A percentile compares a stretch with the other conserved stretches of the same genome.
Conservation (phyloP, 495 filamentous ascomycete genomes). For the Acidomyces sp. region DNA sequence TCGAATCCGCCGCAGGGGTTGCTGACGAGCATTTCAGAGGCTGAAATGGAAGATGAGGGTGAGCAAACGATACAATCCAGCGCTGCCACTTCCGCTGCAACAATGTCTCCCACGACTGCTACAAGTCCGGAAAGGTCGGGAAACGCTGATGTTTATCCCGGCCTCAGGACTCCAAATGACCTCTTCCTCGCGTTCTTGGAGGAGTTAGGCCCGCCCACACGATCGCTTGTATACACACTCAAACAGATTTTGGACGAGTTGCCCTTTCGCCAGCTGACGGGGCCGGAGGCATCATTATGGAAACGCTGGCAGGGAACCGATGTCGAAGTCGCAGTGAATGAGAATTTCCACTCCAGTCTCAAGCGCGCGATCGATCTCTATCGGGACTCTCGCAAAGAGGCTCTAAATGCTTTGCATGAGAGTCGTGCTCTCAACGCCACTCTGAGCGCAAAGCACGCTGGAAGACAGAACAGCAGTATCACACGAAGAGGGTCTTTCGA, state of each 20-base stretch:
- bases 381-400: constrained; percentile 54
- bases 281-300: neutral
- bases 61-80: neutral
- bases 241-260: constrained; percentile 79
- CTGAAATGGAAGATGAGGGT: constrained; percentile 42
- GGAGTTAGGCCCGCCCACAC: constrained; percentile 83
- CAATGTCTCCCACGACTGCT: neutral
- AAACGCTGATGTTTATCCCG: neutral
- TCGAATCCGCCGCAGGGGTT: constrained; percentile 16
- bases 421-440: constrained; percentile 11
- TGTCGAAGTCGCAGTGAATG: constrained; percentile 52
- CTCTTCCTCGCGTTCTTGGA: constrained; percentile 81
- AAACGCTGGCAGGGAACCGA: neutral
- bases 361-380: constrained; percentile 68
- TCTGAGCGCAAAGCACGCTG: neutral
- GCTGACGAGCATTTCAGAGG: constrained; percentile 54
- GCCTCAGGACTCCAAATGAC: constrained; percentile 44
- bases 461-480: neutral
- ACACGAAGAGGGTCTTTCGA: too few relatives aligned
- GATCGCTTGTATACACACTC: constrained; percentile 80
- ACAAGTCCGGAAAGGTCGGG: neutral
- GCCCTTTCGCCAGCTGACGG: constrained; percentile 47
- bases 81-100: neutral
- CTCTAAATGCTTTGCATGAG: constrained; percentile 59
- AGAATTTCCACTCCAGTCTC: constrained; percentile 64